These are phyloP conservation scores for Penicillium griseofulvum DNA, from an alignment of 2,329 filamentous ascomycete species.

Conservation along the genomic window DNA sequence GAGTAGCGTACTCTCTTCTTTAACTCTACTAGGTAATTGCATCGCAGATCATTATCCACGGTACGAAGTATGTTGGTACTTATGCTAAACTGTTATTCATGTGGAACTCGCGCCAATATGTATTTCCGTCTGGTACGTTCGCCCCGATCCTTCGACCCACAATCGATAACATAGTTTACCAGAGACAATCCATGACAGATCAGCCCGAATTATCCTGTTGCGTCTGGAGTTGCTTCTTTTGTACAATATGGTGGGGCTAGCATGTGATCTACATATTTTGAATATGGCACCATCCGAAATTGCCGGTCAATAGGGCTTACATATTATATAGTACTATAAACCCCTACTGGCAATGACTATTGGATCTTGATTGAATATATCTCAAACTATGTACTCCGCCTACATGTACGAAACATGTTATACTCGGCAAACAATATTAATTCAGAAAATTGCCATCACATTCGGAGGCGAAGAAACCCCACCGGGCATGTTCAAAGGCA, in stretches of 20 bases:
- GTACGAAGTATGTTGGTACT: neutral
- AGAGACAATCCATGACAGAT: neutral
- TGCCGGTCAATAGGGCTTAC: neutral
- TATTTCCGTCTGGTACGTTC: neutral
- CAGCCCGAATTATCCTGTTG: neutral
- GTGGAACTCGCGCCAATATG: neutral
- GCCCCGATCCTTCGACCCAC: neutral
- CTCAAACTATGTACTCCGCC: neutral
- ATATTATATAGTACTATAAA: neutral
- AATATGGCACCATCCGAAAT: neutral
- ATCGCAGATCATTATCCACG: neutral
- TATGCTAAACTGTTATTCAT: neutral
- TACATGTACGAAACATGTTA: neutral
- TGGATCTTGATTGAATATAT: neutral
- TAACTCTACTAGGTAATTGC: neutral
- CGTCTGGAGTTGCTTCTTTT: neutral
- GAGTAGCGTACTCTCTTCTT: neutral
- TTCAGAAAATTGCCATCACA: conserved; percentile 46
- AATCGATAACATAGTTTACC: neutral
- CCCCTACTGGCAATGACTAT: neutral
- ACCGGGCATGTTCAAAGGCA: conserved; percentile 51
- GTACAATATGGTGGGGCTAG: neutral
- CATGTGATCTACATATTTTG: neutral
- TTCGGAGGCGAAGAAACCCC: conserved; percentile 49
- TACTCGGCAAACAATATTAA: neutral